A percentile compares a stretch with the other conserved stretches of the same genome.
Conservation (phyloP, 2,329 filamentous ascomycete species). For the Neonectria ditissima region DNA sequence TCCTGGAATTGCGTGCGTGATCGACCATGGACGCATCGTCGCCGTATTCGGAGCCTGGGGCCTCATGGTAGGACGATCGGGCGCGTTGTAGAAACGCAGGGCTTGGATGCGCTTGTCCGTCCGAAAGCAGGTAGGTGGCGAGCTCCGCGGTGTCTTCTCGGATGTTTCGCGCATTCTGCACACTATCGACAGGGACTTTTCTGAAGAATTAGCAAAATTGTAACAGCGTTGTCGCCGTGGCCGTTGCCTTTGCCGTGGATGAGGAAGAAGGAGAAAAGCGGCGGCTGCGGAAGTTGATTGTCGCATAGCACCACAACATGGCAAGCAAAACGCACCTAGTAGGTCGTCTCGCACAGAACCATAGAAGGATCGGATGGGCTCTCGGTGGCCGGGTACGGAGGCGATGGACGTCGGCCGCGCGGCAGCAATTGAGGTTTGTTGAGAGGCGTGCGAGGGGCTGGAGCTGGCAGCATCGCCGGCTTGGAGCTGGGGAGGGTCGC, state of each 20-base stretch:
- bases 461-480: conserved; percentile 45
- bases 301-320: not conserved
- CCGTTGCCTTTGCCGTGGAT: not conserved
- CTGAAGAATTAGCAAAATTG: conserved; percentile 5
- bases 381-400: conserved; percentile 60
- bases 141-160: conserved; percentile 90
- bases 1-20: conserved; percentile 53
- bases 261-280: not conserved
- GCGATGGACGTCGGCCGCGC: conserved; percentile 55
- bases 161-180: conserved; percentile 81
- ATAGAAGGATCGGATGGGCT: conserved; percentile 79
- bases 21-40: conserved; percentile 41
- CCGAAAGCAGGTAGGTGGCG: conserved; percentile 82
- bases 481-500: conserved; percentile 40
- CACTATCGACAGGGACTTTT: conserved; percentile 71
- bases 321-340: conserved; percentile 56
- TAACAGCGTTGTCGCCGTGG: not conserved
- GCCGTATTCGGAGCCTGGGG: conserved; percentile 38
- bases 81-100: conserved; percentile 60
- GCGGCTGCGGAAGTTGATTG: not conserved
- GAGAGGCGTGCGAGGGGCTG: conserved; percentile 39
- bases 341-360: conserved; percentile 70
- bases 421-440: conserved; percentile 35
- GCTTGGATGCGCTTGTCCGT: conserved; percentile 61
- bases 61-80: conserved; percentile 47